Conservation (phyloP, 345 rosid genomes). For the Nephelium lappaceum region DNA sequence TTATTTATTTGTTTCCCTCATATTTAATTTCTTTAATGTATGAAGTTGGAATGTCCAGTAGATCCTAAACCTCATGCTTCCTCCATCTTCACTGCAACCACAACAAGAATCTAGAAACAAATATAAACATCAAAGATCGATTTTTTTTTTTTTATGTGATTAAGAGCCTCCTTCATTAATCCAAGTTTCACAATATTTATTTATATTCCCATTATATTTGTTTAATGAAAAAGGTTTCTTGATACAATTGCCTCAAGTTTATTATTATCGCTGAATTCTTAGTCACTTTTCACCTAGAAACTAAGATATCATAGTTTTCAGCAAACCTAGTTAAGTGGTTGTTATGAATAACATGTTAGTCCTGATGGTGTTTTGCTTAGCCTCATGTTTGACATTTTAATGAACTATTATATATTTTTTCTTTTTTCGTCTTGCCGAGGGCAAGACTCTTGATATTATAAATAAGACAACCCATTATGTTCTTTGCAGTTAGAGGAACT, state of each 20-base stretch:
- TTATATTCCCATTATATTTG: neutral
- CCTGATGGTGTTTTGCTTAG: neutral
- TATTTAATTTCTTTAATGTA: neutral
- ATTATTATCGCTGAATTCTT: neutral
- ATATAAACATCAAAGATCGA: neutral
- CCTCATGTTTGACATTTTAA: neutral
- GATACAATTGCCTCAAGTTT: neutral
- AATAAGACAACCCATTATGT: neutral
- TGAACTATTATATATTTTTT: neutral
- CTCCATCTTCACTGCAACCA: neutral
- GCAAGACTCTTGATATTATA: neutral
- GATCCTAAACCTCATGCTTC: neutral
- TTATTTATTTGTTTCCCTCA: neutral
- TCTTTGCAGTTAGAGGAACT: conserved; percentile 60
- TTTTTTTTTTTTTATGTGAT: neutral
- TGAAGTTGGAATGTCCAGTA: neutral
- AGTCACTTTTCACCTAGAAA: neutral
- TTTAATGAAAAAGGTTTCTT: neutral
- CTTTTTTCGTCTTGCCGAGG: neutral
- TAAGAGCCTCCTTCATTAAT: neutral
- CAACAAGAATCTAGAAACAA: neutral
- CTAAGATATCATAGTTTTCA: neutral
- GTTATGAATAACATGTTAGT: neutral
- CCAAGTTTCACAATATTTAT: neutral
- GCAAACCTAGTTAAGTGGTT: neutral